Evolutionary conservation across 192 early-diverging fungal species (phyloP).

Genomic region (Umbelopsis sp.): DNA sequence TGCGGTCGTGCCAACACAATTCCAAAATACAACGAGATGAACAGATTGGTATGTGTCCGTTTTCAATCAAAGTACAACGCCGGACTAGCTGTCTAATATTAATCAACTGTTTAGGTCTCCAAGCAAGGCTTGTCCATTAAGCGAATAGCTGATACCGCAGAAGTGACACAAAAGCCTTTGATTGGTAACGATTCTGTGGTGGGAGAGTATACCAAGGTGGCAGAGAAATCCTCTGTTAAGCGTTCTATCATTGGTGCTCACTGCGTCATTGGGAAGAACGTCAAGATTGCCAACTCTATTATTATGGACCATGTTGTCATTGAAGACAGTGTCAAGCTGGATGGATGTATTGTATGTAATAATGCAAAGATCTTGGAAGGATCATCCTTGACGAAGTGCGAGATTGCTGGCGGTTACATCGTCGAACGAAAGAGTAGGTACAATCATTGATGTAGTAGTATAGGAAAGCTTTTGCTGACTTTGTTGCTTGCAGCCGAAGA

Average conservation of each 20-base stretch:
- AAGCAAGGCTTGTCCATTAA: slow-evolving; percentile 49
- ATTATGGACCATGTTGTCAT: slow-evolving; percentile 95
- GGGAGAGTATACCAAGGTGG: slow-evolving; percentile 88
- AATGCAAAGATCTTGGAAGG: slow-evolving; percentile 78
- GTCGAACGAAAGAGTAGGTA: slow-evolving; percentile 71
- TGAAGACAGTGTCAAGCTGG: slow-evolving; percentile 91
- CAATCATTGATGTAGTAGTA: not conserved
- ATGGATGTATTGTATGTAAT: slow-evolving; percentile 85
- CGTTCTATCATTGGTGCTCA: slow-evolving; percentile 93
- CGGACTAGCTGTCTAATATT: not conserved
- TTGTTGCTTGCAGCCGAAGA: not conserved
- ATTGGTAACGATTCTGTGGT: slow-evolving; percentile 91
- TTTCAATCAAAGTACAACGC: not conserved
- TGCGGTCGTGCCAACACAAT: slow-evolving; percentile 85
- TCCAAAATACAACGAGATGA: slow-evolving; percentile 84
- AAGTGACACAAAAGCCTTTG: slow-evolving; percentile 68
- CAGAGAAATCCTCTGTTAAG: slow-evolving; percentile 91
- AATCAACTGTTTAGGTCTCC: slow-evolving; percentile 14
- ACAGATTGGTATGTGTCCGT: slow-evolving; percentile 68
- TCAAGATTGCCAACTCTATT: slow-evolving; percentile 94
- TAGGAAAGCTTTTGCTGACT: not conserved
- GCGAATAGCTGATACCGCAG: slow-evolving; percentile 71
- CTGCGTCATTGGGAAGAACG: slow-evolving; percentile 93
- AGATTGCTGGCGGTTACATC: slow-evolving; percentile 69
- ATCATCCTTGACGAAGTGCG: slow-evolving; percentile 85